A percentile compares a stretch with the other conserved stretches of the same genome.
phyloP scores from a whole-genome alignment of 139 green algal species.

The Monoraphidium neglectum region DNA sequence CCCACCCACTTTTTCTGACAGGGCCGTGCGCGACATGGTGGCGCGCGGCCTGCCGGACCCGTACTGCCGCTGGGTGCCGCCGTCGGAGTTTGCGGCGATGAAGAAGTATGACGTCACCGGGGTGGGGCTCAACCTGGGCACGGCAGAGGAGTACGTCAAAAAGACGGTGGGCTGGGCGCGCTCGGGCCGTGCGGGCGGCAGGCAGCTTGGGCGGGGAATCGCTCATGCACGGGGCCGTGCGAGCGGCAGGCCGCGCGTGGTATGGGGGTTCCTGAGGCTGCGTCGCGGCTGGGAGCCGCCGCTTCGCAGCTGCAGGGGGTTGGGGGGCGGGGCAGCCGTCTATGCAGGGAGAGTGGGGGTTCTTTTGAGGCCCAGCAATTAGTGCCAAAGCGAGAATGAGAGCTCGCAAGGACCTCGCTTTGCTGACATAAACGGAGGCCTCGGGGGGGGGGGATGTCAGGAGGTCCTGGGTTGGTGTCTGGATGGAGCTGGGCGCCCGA shows the following conservation, averaged over 20 bases:
- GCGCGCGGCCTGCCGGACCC: conserved; percentile 75
- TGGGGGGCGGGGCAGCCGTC: too few species aligned
- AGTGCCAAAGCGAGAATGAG: too few species aligned
- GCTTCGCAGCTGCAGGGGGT: too few species aligned
- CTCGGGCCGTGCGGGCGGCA: background rate
- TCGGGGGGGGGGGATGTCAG: too few species aligned
- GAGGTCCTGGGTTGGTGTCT: too few species aligned
- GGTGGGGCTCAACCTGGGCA: conserved; percentile 93
- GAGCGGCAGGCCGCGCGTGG: background rate
- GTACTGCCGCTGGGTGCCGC: conserved; percentile 90
- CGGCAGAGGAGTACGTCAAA: conserved; percentile 67
- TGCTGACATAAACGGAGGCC: too few species aligned
- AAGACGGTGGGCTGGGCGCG: conserved; percentile 62
- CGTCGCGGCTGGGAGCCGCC: background rate
- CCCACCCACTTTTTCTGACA: conserved; percentile 14
- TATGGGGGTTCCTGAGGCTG: background rate
- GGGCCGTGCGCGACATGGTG: conserved; percentile 65
- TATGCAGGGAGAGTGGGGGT: too few species aligned
- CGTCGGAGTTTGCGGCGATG: conserved; percentile 82
- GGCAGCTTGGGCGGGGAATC: background rate
- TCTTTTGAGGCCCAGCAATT: too few species aligned
- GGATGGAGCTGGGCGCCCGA: too few species aligned
- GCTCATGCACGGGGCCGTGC: background rate
- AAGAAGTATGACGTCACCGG: conserved; percentile 96
- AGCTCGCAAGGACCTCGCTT: too few species aligned